A percentile compares a stretch with the other conserved stretches of the same genome.
These are phyloP conservation scores for Coniferiporia weirii DNA, from an alignment of 1,284 basidiomycete species.

Conservation along the genomic window DNA sequence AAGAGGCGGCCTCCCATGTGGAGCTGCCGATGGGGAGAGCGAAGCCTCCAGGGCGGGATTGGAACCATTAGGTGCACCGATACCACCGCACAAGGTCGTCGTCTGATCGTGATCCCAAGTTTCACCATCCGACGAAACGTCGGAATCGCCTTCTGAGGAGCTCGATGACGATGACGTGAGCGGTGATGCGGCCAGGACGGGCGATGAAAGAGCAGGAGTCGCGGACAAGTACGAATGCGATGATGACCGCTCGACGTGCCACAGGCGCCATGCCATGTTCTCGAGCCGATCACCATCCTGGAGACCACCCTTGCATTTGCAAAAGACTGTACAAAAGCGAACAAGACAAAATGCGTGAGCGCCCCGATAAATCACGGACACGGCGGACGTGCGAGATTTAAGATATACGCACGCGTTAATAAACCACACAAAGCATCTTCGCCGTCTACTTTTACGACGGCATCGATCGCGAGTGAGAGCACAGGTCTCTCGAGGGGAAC, in stretches of 20 bases:
- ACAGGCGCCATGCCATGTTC: slow-evolving; percentile 83
- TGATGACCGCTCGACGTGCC: slow-evolving; percentile 61
- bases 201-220: slow-evolving; percentile 16
- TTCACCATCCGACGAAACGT: slow-evolving; percentile 21
- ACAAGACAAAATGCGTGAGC: not conserved
- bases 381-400: slow-evolving; percentile 8
- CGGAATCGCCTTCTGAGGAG: slow-evolving; percentile 15
- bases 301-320: slow-evolving; percentile 75
- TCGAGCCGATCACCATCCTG: slow-evolving; percentile 75
- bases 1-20: not conserved
- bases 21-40: not conserved
- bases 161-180: slow-evolving; percentile 11
- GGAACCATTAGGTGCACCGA: not conserved
- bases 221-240: no score
- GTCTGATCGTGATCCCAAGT: slow-evolving; percentile 12
- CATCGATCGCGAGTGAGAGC: slow-evolving; percentile 57
- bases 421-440: slow-evolving; percentile 56
- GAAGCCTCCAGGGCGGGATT: not conserved
- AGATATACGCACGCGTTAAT: slow-evolving; percentile 50
- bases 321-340: slow-evolving; percentile 56
- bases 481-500: slow-evolving; percentile 52
- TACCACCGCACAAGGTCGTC: not conserved
- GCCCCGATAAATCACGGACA: slow-evolving; percentile 11
- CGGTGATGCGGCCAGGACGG: slow-evolving; percentile 10
- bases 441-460: slow-evolving; percentile 59